Evolutionary conservation across 176 grass and related monocot genomes (phyloP), one percentile per base, ranked within the genome.

Genomic region (Phyllostachys edulis): DNA sequence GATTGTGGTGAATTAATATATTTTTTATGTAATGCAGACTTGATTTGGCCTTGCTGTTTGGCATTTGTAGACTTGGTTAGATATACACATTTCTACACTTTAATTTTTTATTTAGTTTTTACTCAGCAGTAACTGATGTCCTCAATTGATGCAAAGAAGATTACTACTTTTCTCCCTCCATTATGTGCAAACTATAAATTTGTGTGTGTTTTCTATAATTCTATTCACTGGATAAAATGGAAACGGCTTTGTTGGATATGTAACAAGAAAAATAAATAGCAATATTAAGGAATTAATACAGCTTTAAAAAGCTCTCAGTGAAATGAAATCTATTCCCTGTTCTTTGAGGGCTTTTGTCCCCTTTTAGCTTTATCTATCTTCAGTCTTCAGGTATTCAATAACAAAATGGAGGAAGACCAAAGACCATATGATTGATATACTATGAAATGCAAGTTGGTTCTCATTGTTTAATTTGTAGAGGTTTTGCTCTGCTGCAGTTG

Each of bases 321-420:
- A 68, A 69, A 69, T 69, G 47, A 80, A 84, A 63, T 54, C 6
- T 34, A 36, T 70, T 80, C 7, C 56, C 72, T 54, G 20, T 82
- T 82, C 13, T 54, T 27, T 7, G 4, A 21, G 18, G 20, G 27
- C 62, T 67, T 40, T 71, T 59, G 37, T 41, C 9, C 13, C 49
- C 23, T 45, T 71, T 82, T 61, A 32, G 21, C 52, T 61, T 46
- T 71, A 7, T 72, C 67, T 82, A 29, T 71, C 18, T 72, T 32
- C 9, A 46, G 67, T 71, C 26, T 72, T 32, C 5, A 61, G 67
- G 7, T n/a, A 45, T 29, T 21, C 6, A 55, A 27, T 52, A 56
- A 40, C 46, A 40, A 51, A 57, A 65, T 15, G 42, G 46, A 54
- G 6, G 4, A 29, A 29, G 29, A 34, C 1, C 1, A 24, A 29